Evolutionary conservation across 1,284 basidiomycete species (phyloP).

Genomic region (Marasmius tenuissimus): DNA sequence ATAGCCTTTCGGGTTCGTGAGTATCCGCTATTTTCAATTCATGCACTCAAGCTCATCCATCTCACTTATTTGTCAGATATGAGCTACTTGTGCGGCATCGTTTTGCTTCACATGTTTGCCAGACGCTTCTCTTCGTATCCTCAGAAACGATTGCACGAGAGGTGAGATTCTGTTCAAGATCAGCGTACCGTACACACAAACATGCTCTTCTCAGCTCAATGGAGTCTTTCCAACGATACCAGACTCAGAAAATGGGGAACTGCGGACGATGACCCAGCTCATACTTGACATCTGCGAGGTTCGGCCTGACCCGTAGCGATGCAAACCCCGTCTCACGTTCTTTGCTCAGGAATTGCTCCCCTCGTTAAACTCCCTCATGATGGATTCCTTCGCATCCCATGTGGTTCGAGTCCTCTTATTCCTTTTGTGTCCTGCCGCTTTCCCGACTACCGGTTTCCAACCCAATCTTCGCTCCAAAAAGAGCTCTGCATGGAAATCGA

Average conservation of each 20-base stretch:
- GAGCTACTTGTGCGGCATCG: conserved; percentile 73
- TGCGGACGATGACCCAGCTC: conserved; percentile 73
- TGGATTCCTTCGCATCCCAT: conserved; percentile 87
- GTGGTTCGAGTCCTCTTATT: conserved; percentile 79
- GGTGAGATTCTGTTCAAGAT: conserved; percentile 38
- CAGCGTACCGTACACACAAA: background rate
- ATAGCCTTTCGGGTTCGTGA: conserved; percentile 84
- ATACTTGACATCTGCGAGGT: conserved; percentile 69
- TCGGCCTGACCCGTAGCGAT: conserved; percentile 20
- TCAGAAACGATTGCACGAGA: conserved; percentile 80
- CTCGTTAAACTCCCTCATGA: conserved; percentile 61
- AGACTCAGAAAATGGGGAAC: conserved; percentile 56
- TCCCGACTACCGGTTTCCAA: conserved; percentile 37
- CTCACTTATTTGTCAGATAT: conserved; percentile 44
- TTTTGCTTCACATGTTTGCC: conserved; percentile 91
- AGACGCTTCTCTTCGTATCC: conserved; percentile 79
- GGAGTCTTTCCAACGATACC: conserved; percentile 59
- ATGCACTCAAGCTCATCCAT: conserved; percentile 1
- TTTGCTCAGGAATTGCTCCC: conserved; percentile 66
- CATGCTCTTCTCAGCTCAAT: conserved; percentile 45
- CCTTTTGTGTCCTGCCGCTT: conserved; percentile 61
- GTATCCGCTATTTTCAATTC: conserved; percentile 29
- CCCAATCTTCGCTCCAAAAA: conserved; percentile 69
- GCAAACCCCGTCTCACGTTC: background rate
- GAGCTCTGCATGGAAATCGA: conserved; percentile 73